phyloP scores from a whole-genome alignment of 2,329 filamentous ascomycete genomes.

The Cercospora berteroae region DNA sequence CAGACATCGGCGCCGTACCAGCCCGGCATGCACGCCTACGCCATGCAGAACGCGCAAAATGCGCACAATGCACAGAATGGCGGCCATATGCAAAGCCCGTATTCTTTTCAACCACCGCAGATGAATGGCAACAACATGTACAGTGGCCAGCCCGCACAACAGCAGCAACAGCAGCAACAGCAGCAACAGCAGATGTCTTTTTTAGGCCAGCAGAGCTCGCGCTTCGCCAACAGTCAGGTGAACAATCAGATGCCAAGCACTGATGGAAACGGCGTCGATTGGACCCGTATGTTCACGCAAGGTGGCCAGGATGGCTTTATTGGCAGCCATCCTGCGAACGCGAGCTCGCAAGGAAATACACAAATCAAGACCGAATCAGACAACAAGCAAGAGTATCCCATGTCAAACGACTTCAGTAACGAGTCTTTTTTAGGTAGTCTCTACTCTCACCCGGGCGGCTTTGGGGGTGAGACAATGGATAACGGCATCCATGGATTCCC shows the following conservation, averaged over 20 bases:
- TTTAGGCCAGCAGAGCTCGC: slow-evolving; percentile 41
- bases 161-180: slow-evolving; percentile 30
- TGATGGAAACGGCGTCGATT: slow-evolving; percentile 41
- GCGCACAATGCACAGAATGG: slow-evolving; percentile 23
- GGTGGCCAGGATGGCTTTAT: slow-evolving; percentile 48
- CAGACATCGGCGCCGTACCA: slow-evolving; percentile 32
- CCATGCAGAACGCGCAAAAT: slow-evolving; percentile 34
- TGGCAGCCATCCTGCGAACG: slow-evolving; percentile 48
- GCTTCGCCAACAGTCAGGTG: slow-evolving; percentile 38
- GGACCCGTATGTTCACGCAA: slow-evolving; percentile 47
- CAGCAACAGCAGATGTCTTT: slow-evolving; percentile 38
- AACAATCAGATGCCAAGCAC: slow-evolving; percentile 35
- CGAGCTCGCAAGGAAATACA: slow-evolving; percentile 38
- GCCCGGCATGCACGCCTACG: slow-evolving; percentile 35
- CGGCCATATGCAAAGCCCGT: slow-evolving; percentile 32
- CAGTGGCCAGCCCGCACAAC: slow-evolving; percentile 29
- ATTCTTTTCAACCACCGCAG: slow-evolving; percentile 32
- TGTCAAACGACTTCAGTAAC: slow-evolving; percentile 44
- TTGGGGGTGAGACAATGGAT: slow-evolving; percentile 41
- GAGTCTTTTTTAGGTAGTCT: slow-evolving; percentile 51
- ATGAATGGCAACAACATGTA: slow-evolving; percentile 36
- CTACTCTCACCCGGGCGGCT: slow-evolving; percentile 47
- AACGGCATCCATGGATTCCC: slow-evolving; percentile 38
- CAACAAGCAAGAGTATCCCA: slow-evolving; percentile 39
- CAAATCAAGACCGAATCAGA: slow-evolving; percentile 47